Conservation (phyloP, 768 basidiomycete genomes). For the Tephrocybe sp. region DNA sequence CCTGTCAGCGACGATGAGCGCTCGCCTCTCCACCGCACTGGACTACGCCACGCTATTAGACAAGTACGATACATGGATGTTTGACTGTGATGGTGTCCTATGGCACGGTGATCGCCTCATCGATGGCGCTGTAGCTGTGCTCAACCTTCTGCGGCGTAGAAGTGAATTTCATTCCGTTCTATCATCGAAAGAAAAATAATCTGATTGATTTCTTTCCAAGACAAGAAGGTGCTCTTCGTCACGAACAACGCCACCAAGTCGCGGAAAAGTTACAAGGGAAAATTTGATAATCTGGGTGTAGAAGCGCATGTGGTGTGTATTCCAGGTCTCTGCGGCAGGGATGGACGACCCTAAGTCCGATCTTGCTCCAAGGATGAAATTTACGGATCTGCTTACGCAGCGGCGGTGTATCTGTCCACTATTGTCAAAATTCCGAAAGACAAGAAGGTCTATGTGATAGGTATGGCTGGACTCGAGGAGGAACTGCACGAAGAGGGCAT, state of each 20-base stretch:
- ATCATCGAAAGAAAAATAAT: conserved; percentile 13
- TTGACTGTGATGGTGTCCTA: conserved; percentile 95
- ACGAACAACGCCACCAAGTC: conserved; percentile 99
- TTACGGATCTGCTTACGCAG: conserved; percentile 88
- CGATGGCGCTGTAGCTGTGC: conserved; percentile 75
- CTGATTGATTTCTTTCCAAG: conserved; percentile 35
- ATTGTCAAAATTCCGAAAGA: conserved; percentile 86
- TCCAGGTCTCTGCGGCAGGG: background rate
- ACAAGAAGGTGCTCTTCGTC: conserved; percentile 86
- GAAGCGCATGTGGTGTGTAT: conserved; percentile 76
- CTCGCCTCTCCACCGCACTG: conserved; percentile 37
- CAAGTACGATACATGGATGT: conserved; percentile 91
- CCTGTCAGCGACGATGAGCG: conserved; percentile 24
- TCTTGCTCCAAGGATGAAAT: conserved; percentile 92
- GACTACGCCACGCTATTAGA: conserved; percentile 53
- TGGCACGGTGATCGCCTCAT: conserved; percentile 85
- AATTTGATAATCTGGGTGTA: conserved; percentile 89
- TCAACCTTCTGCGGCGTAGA: conserved; percentile 66
- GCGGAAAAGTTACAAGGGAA: conserved; percentile 79
- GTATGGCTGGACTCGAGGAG: conserved; percentile 89
- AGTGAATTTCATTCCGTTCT: conserved; percentile 53
- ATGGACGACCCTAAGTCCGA: conserved; percentile 6
- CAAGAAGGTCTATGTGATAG: conserved; percentile 96
- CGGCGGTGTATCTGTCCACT: conserved; percentile 75
- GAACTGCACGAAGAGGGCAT: conserved; percentile 91